These are phyloP conservation scores for Artemisia tridentata DNA, from an alignment of 129 eudicot genomes.

Conservation along the genomic window DNA sequence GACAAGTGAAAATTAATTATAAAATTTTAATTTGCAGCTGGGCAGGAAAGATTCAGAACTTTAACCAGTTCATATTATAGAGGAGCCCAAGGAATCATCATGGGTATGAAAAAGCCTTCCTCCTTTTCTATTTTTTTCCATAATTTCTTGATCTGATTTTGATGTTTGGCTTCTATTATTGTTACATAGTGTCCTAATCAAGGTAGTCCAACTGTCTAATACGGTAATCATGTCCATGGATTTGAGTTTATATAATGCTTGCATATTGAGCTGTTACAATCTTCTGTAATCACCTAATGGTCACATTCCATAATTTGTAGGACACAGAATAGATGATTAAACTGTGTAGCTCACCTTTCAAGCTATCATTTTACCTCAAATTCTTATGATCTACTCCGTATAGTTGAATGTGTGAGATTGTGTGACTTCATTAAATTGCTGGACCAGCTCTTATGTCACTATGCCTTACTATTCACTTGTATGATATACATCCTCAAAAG, in stretches of 20 bases:
- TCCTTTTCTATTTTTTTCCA: conserved; percentile 6
- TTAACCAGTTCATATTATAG: conserved; percentile 92
- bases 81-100: conserved; percentile 95
- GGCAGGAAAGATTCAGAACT: conserved; percentile 95
- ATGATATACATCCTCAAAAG: not conserved
- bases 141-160: not conserved
- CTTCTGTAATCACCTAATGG: no score
- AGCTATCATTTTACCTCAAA: no score
- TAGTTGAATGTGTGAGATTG: no score
- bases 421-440: no score
- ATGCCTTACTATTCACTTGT: not conserved
- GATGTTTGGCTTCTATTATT: conserved; percentile 4
- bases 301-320: no score
- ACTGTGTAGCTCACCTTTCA: no score
- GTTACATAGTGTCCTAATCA: not conserved
- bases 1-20: not conserved
- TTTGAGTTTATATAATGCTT: not conserved
- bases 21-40: conserved; percentile 57
- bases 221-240: not conserved
- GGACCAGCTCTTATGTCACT: not conserved
- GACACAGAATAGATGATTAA: no score
- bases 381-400: no score
- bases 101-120: conserved; percentile 57
- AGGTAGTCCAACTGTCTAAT: not conserved
- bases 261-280: no score